A percentile compares a stretch with the other conserved stretches of the same genome.
phyloP scores from a whole-genome alignment of 306 rosid species.

The Quercus ilex region DNA sequence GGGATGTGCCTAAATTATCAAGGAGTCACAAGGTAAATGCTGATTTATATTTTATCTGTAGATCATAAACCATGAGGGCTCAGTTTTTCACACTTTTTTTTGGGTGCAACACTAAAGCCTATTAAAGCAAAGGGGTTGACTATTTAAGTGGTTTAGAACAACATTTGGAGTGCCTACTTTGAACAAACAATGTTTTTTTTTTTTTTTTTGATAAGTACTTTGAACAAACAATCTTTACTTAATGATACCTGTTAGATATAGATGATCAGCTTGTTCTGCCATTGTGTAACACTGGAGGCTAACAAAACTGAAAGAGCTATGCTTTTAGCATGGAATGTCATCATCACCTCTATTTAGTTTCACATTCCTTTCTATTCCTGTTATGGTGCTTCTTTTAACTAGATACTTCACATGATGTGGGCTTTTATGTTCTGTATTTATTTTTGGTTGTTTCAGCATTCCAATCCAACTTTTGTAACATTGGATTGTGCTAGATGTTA shows the following conservation, averaged over 20 bases:
- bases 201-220: not conserved
- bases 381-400: not conserved
- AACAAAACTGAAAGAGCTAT: not conserved
- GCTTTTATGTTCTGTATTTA: not conserved
- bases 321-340: not conserved
- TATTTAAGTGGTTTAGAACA: too few relatives aligned
- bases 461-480: not conserved
- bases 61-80: not conserved
- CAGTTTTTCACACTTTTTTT: not conserved
- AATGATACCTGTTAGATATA: not conserved
- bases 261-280: not conserved
- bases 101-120: not conserved
- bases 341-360: not conserved
- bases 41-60: not conserved
- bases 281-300: too few relatives aligned
- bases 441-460: not conserved
- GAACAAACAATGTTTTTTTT: too few relatives aligned
- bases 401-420: not conserved
- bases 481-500: not conserved
- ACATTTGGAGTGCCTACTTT: too few relatives aligned
- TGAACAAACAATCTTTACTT: not conserved
- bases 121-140: not conserved
- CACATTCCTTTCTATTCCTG: not conserved
- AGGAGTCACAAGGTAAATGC: not conserved
- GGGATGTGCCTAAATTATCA: not conserved